These are phyloP conservation scores for Ceratocystis papillata DNA, from an alignment of 2,329 filamentous ascomycete species.

Conservation along the genomic window DNA sequence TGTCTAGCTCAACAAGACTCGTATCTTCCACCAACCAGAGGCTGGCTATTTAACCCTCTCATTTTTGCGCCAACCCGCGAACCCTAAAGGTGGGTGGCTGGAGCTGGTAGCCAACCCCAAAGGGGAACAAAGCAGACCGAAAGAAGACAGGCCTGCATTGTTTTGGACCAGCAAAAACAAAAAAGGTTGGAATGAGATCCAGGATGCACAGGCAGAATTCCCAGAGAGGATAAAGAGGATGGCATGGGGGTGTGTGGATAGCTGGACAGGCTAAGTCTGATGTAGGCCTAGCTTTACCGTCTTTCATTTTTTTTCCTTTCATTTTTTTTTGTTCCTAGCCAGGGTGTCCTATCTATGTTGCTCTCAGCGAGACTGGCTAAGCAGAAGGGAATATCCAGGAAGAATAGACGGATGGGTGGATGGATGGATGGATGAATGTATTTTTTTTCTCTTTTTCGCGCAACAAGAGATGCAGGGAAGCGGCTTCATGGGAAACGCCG, in stretches of 20 bases:
- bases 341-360: neutral
- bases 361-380: neutral
- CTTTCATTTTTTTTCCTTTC: no score
- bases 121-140: neutral
- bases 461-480: neutral
- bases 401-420: neutral
- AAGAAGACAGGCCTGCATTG: neutral
- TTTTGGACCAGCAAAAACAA: neutral
- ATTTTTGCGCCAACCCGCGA: neutral
- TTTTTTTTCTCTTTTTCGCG: no score
- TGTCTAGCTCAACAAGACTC: neutral
- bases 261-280: neutral
- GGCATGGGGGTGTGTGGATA: neutral
- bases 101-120: neutral
- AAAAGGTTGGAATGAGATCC: neutral
- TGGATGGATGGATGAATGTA: no score
- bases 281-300: neutral
- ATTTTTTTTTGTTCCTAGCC: no score
- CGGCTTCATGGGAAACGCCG: neutral
- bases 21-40: neutral
- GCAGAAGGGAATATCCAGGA: neutral
- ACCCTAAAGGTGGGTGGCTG: neutral
- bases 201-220: neutral
- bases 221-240: slow-evolving; percentile 3
- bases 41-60: neutral